Base-by-base conservation (phyloP, 495 filamentous ascomycete genomes). In the Aspergillus cavernicola region DNA sequence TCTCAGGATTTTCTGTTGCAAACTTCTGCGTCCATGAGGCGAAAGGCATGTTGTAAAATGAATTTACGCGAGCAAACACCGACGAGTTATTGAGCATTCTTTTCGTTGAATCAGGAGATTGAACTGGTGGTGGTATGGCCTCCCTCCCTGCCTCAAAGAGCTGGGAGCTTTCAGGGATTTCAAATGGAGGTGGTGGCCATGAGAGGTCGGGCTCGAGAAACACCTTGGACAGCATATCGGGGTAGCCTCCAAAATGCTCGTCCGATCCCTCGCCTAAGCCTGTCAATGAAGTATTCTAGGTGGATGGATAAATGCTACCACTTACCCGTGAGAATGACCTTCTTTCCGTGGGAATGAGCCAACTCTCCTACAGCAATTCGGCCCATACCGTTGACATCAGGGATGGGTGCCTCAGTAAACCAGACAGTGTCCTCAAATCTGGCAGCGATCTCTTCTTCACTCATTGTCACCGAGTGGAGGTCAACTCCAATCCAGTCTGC, bases 221-320 rank as follows among this genome's bases (percentile, higher is more conserved):
- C 31, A 63, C 67, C 24, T 80, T 76, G 20, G 58, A 53, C 1
- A 67, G 44, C 56, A 73, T 75, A 23, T 69, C 52, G 1, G 65
- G 53, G 52, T 83, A 83, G 44, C 78, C 78, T 13, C 63, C 71
- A 48, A 83, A 80, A 57, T 74, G 66, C 63, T 81, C 78, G 55
- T 81, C 78, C 7, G 77, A 62, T 16, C 79, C 79, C 62, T 82
- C 75, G 20, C 78, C 77, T 63, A 40, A 36, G 10, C 0, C 1
- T 29, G 23, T 37, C 22, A 50, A 35, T n/a, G 5, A 1, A 4
- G 3, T 19, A 15, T 24, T 11, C 12, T 22, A 18, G 16, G 11
- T 9, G 6, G 15, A 4, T 33, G 23, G 6, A 3, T n/a, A 20
- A 20, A 10, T 5, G 7, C 31, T 31, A 18, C 20, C 22, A 7